Conservation (phyloP, 768 basidiomycete genomes). For the Neoboletus magnificus region DNA sequence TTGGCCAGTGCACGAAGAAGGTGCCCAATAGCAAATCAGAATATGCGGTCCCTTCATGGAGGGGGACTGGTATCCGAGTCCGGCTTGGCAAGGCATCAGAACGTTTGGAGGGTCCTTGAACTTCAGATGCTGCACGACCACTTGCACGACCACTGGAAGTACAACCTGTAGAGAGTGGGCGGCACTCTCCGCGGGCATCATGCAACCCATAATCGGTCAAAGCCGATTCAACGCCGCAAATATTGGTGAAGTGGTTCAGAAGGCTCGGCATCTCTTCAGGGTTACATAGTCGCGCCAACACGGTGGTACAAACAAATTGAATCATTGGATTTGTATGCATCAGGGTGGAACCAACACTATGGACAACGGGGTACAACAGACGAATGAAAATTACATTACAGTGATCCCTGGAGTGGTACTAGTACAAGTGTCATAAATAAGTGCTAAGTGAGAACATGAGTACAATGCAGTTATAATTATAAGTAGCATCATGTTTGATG, state of each 20-base stretch:
- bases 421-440: background rate
- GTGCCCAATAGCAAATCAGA: conserved; percentile 11
- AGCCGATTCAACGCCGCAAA: conserved; percentile 15
- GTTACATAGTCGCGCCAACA: background rate
- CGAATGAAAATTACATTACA: background rate
- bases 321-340: background rate
- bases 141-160: background rate
- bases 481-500: background rate
- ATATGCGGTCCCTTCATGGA: background rate
- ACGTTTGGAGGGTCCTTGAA: conserved; percentile 5
- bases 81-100: background rate
- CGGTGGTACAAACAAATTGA: background rate
- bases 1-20: conserved; percentile 1
- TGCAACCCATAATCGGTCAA: conserved; percentile 16
- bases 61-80: background rate
- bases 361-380: background rate
- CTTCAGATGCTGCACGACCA: background rate
- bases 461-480: background rate
- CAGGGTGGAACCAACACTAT: no score
- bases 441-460: background rate
- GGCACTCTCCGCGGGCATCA: background rate
- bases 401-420: background rate
- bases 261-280: background rate
- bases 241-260: background rate
- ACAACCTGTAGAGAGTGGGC: background rate